Conservation (phyloP, 179 eudicot genomes). For the Silene coronaria region DNA sequence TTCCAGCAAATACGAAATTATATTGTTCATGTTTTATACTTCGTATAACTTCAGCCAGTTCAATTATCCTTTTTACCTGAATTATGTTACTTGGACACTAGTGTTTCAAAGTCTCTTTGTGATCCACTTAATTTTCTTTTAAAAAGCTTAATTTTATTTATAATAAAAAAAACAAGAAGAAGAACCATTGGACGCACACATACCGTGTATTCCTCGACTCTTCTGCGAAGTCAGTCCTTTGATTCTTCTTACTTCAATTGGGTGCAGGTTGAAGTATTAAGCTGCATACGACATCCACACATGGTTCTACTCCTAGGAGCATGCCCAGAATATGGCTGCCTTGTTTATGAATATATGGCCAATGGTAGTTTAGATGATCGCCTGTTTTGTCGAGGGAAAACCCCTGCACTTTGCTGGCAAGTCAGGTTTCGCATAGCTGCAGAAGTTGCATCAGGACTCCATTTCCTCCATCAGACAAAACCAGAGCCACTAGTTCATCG, state of each 20-base stretch:
- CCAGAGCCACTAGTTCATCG: constrained; percentile 50
- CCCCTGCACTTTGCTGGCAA: constrained; percentile 39
- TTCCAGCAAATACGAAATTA: too few relatives aligned
- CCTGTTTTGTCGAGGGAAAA: constrained; percentile 32
- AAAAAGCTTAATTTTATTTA: not conserved
- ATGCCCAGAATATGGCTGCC: constrained; percentile 45
- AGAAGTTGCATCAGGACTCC: constrained; percentile 39
- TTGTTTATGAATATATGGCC: constrained; percentile 45
- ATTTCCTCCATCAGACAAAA: constrained; percentile 47
- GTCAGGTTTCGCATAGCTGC: constrained; percentile 45
- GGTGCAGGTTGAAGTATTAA: constrained; percentile 41
- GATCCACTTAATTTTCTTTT: not conserved
- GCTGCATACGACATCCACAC: constrained; percentile 47
- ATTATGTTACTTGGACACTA: too few relatives aligned
- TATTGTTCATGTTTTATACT: too few relatives aligned
- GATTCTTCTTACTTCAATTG: constrained; percentile 14
- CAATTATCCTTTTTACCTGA: too few relatives aligned
- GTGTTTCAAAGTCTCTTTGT: too few relatives aligned
- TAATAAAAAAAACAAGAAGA: not conserved
- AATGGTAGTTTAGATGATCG: constrained; percentile 40
- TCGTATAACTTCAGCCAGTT: too few relatives aligned
- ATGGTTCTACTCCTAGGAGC: constrained; percentile 51
- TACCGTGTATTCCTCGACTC: not conserved
- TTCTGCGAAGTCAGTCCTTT: not conserved
- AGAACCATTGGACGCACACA: not conserved